Evolutionary conservation across 495 filamentous ascomycete genomes (phyloP).

Genomic region (Trichoderma parareesei): DNA sequence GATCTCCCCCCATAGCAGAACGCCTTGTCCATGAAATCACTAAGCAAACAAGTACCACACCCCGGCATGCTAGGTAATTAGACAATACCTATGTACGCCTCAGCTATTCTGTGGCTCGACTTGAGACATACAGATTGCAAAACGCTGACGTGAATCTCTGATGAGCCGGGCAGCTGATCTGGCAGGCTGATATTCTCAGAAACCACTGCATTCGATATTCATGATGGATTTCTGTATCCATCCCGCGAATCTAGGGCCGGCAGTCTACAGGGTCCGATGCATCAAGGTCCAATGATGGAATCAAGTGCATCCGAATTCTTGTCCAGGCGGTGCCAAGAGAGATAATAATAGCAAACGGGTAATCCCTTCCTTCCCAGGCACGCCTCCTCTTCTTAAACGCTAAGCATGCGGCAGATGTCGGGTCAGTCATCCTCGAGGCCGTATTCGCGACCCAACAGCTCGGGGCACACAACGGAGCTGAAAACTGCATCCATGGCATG

Average conservation of each 20-base stretch:
- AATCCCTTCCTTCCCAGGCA: not conserved
- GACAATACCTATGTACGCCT: not conserved
- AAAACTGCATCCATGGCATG: not conserved
- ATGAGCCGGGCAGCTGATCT: not conserved
- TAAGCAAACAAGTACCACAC: not conserved
- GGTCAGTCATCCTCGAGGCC: not conserved
- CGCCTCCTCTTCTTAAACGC: not conserved
- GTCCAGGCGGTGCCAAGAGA: not conserved
- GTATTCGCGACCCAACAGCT: not conserved
- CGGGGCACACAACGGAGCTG: constrained; percentile 1
- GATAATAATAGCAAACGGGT: constrained; percentile 4
- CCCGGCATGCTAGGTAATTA: not conserved
- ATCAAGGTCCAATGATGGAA: no score
- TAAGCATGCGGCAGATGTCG: not conserved
- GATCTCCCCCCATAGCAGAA: not conserved
- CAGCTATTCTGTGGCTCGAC: not conserved
- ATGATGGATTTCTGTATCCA: not conserved
- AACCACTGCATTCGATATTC: not conserved
- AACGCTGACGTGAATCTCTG: not conserved
- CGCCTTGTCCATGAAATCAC: not conserved
- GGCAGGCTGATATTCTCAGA: not conserved
- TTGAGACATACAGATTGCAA: not conserved
- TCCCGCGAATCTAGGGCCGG: no score
- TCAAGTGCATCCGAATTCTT: no score
- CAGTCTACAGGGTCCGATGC: no score